Evolutionary conservation across 2,329 filamentous ascomycete genomes (phyloP).

Genomic region (Ceratocystis cacaofunesta): DNA sequence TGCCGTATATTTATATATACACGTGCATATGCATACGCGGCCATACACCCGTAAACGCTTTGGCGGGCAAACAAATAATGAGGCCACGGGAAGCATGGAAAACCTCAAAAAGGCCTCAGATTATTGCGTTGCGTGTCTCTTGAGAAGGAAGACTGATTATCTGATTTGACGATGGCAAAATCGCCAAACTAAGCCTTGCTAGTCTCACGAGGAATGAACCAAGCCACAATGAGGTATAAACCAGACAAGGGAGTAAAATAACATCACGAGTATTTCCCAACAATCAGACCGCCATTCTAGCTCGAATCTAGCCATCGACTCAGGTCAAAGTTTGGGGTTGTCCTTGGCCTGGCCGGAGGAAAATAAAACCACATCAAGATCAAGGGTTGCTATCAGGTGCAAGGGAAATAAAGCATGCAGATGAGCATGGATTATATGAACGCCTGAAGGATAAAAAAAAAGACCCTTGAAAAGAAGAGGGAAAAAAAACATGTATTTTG

Average conservation of each 20-base stretch:
- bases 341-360: not conserved
- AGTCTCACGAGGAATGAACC: not conserved
- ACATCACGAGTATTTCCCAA: not conserved
- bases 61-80: not conserved
- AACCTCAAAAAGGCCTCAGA: too few species aligned
- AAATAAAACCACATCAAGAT: not conserved
- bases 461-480: not conserved
- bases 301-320: not conserved
- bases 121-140: too few species aligned
- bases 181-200: not conserved
- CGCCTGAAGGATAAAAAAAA: not conserved
- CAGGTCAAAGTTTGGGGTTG: not conserved
- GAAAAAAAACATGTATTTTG: not conserved
- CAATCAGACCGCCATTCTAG: not conserved
- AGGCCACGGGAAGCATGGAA: too few species aligned
- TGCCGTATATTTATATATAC: not conserved
- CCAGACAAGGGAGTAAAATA: not conserved
- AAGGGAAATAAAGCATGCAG: not conserved
- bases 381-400: not conserved
- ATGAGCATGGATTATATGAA: not conserved
- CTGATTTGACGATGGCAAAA: too few species aligned
- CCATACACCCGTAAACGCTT: not conserved
- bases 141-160: too few species aligned
- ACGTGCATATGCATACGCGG: not conserved
- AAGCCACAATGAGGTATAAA: not conserved